Percentiles rank a stretch among this genome's conserved stretches.
Conservation (phyloP, 495 filamentous ascomycete genomes). For the Parmelia sp. region DNA sequence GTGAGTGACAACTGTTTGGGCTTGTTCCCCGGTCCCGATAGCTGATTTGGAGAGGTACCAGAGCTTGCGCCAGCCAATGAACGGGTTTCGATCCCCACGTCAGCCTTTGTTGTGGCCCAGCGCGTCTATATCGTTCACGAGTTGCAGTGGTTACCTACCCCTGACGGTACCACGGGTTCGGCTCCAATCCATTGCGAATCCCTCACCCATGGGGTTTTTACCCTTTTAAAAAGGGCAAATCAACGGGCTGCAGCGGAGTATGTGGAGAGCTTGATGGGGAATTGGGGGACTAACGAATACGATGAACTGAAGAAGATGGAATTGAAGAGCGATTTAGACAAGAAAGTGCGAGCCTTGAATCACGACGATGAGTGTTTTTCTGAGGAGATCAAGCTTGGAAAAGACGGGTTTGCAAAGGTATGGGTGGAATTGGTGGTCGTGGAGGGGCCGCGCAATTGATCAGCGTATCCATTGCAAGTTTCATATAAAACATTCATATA, state of each 20-base stretch:
- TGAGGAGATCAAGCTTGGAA: neutral
- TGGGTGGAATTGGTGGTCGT: slow-evolving; percentile 5
- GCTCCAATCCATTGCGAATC: neutral
- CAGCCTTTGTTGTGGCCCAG: slow-evolving; percentile 9
- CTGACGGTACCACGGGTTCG: neutral
- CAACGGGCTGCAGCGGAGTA: slow-evolving; percentile 9
- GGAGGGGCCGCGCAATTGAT: neutral
- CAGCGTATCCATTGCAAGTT: neutral
- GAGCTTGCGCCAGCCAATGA: slow-evolving; percentile 1
- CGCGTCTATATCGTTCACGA: slow-evolving; percentile 9
- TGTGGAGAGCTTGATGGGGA: slow-evolving; percentile 2
- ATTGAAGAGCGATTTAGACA: neutral
- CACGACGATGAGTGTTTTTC: neutral
- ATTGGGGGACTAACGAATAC: neutral
- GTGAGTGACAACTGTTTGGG: neutral
- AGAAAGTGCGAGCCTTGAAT: neutral
- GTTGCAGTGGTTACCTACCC: neutral
- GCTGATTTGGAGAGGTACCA: neutral
- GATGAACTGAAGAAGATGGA: slow-evolving; percentile 3
- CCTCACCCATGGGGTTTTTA: neutral
- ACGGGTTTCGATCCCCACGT: neutral
- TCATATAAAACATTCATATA: too few relatives aligned
- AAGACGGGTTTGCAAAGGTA: slow-evolving; percentile 1
- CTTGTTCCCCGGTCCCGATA: too few relatives aligned
- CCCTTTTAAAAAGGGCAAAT: slow-evolving; percentile 2